A percentile compares a stretch with the other conserved stretches of the same genome.
Evolutionary conservation across 2,329 filamentous ascomycete species (phyloP).

Genomic region (Microcyclosporella mali): DNA sequence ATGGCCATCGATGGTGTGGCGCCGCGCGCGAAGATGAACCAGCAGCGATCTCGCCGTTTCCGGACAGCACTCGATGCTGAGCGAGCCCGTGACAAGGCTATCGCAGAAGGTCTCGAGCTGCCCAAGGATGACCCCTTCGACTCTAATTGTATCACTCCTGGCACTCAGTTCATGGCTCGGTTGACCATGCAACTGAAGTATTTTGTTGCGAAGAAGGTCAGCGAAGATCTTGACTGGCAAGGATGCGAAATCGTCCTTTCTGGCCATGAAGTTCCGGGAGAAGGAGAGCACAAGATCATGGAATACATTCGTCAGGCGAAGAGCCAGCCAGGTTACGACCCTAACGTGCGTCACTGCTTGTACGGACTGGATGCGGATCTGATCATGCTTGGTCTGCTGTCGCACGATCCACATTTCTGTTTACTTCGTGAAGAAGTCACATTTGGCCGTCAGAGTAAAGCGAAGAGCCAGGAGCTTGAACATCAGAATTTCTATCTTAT

Average conservation of each 20-base stretch:
- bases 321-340: constrained; percentile 85
- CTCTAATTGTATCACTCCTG: constrained; percentile 98
- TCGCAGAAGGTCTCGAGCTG: constrained; percentile 81
- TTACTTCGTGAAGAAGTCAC: constrained; percentile 95
- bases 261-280: constrained; percentile 93
- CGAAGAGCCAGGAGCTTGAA: constrained; percentile 91
- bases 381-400: constrained; percentile 96
- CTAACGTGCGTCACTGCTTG: constrained; percentile 90
- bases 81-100: constrained; percentile 82
- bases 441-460: constrained; percentile 80
- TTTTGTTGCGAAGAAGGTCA: constrained; percentile 98
- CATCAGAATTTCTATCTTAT: constrained; percentile 98
- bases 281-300: constrained; percentile 99
- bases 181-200: constrained; percentile 91
- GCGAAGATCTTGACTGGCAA: constrained; percentile 96
- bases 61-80: constrained; percentile 89
- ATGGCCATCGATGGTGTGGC: constrained; percentile 99
- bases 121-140: constrained; percentile 95
- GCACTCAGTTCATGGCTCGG: constrained; percentile 97
- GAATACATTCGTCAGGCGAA: constrained; percentile 98
- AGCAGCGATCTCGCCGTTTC: constrained; percentile 92
- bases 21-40: constrained; percentile 98
- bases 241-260: constrained; percentile 93
- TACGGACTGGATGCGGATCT: constrained; percentile 96
- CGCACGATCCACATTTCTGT: constrained; percentile 97